Evolutionary conservation across 2,329 filamentous ascomycete species (phyloP), one percentile per base, ranked within the genome.

Genomic region (Aureobasidium lini): DNA sequence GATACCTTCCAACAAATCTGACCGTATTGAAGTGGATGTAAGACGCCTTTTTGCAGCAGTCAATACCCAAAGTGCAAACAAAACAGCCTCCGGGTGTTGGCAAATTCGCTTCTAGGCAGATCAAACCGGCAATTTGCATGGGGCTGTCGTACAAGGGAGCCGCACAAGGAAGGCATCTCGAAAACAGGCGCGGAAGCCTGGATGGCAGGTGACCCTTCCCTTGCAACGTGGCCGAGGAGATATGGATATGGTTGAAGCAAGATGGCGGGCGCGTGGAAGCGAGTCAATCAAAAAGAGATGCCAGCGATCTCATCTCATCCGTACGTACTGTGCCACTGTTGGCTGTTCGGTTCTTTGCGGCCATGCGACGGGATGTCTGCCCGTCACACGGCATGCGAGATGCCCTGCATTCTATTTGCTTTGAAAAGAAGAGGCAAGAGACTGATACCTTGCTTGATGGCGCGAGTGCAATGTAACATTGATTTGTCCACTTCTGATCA

Each of bases 141-240:
- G n/a, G 39, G 37, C 34, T 34, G 29, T 43, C 37, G 50, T n/a
- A n/a, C 50, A 43, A 43, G 28, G 11, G 10, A 36, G 1, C 15
- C 23, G 13, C 29, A 18, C 15, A 6, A n/a, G 11, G 8, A 36
- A 9, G 37, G 37, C 37, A 40, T 40, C 15, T 36, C 8, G 13
- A 40, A 40, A n/a, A 6, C 37, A 40, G 37, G 15, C 37, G 15
- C 15, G 34, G 16, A 52, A 23, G 34, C 34, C 47, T 7, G 32
- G 47, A 49, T 31, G 48, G 40, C 52, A 56, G 52, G 52, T 56
- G 52, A 46, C 50, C 13, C 40, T 46, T 46, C 42, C 29, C 29
- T 23, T 56, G 52, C 16, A 37, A 56, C 52, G 52, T 56, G 52
- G 52, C 52, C 29, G 39, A 46, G 32, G 29, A 37, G 29, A 46